Evolutionary conservation across 1,284 basidiomycete genomes (phyloP), one percentile per base, ranked within the genome.

Genomic region (Lentinula novae-zelandiae): DNA sequence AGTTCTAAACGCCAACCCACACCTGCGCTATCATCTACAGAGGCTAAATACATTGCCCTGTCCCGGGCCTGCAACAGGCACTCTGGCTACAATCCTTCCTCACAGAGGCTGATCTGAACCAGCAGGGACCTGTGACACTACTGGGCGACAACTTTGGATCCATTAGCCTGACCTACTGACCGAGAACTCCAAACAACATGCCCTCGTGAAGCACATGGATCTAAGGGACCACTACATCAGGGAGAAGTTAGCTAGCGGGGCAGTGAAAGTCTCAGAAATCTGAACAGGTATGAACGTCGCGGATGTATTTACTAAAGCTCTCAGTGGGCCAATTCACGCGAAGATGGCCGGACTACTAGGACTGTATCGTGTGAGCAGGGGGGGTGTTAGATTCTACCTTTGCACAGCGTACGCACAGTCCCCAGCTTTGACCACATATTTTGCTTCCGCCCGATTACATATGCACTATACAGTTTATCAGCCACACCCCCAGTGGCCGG

Each of bases 21-120:
- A 0, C 66, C 72, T 0, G 65, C 73, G 0, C 49, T 63, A 1
- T 78, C 75, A 2, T 71, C 73, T 1, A 67, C 68, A 0, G 73
- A 75, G 55, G 70, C 76, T 0, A 75, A 78, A 63, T 78, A 75
- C 57, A 69, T 76, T 34, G 71, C 74, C 5, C 54, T 5, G 72
- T 76, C 61, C 51, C 36, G 1, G 66, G 67, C 4, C 65, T 75
- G 9, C 68, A 7, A 48, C 67, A 12, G 77, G 72, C 0, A 71
- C 71, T 0, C 66, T 70, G 0, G 77, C 77, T 63, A 72, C 73
- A 0, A 44, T 54, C 53, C 10, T 54, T 54, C 22, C 38, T 54
- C 12, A 15, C 27, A 72, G 79, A 61, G 76, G 22, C n/a, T 8
- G 22, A 62, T 49, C 31, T 36, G 22, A 6, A 50, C 15, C 33